phyloP scores from a whole-genome alignment of 108 stramenopile species.

The Skeletonema menzelii region DNA sequence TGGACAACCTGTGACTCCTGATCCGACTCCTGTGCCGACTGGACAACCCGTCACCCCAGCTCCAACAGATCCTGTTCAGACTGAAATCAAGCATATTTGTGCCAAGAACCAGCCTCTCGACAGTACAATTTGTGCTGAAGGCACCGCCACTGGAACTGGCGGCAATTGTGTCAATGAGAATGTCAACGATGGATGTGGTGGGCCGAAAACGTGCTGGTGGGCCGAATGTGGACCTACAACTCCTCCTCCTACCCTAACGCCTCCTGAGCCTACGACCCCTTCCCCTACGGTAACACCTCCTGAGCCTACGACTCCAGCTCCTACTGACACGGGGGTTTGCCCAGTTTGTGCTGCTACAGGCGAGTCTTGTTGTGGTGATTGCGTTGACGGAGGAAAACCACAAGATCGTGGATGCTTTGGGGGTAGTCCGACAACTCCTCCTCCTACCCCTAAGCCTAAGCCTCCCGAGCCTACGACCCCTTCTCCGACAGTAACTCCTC shows the following conservation, averaged over 20 bases:
- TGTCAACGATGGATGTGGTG: background rate
- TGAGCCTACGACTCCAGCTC: background rate
- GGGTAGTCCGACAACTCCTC: background rate
- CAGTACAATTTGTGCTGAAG: background rate
- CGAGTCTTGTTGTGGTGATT: too few relatives aligned
- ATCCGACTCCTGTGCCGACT: background rate
- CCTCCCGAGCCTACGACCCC: slow-evolving; percentile 8
- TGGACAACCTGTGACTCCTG: background rate
- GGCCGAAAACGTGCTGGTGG: background rate
- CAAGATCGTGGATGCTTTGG: too few relatives aligned
- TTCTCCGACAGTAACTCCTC: background rate
- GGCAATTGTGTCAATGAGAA: background rate
- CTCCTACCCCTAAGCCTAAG: slow-evolving; percentile 7
- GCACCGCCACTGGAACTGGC: background rate
- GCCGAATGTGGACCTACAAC: slow-evolving; percentile 5
- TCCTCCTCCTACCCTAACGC: slow-evolving; percentile 8
- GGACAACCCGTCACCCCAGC: too few relatives aligned
- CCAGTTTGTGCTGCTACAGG: background rate
- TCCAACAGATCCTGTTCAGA: slow-evolving; percentile 8
- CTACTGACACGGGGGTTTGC: background rate
- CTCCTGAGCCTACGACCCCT: slow-evolving; percentile 6
- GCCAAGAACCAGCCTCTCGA: background rate
- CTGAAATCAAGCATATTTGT: background rate
- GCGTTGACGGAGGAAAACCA: too few relatives aligned
- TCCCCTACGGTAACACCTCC: background rate